phyloP scores from a whole-genome alignment of 1,139 yeast genomes.

The Nakaseomyces delphensis region DNA sequence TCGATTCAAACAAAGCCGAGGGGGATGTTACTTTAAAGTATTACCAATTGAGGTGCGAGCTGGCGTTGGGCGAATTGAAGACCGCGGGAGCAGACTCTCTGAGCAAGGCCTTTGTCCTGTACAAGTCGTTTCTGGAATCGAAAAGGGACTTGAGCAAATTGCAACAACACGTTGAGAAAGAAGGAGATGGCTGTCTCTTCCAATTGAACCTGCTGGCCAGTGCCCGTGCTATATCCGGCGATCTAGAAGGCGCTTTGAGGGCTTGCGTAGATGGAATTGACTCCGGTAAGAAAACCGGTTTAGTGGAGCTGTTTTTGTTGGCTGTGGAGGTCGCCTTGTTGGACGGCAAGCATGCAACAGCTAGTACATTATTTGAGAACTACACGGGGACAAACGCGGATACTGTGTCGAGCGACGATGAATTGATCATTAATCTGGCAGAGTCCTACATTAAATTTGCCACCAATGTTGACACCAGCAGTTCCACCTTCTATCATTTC shows the following conservation, averaged over 20 bases:
- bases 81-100: slow-evolving; percentile 10
- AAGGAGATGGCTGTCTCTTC: slow-evolving; percentile 17
- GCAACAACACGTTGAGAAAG: slow-evolving; percentile 10
- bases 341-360: slow-evolving; percentile 21
- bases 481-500: slow-evolving; percentile 30
- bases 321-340: slow-evolving; percentile 27
- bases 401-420: slow-evolving; percentile 29
- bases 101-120: slow-evolving; percentile 18
- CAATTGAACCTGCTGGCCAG: slow-evolving; percentile 24
- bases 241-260: slow-evolving; percentile 19
- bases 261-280: slow-evolving; percentile 26
- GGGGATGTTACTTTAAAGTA: slow-evolving; percentile 24
- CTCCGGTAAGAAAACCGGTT: slow-evolving; percentile 19
- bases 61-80: slow-evolving; percentile 16
- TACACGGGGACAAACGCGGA: slow-evolving; percentile 24
- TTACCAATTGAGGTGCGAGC: slow-evolving; percentile 24
- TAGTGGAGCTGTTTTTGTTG: slow-evolving; percentile 26
- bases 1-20: slow-evolving; percentile 15
- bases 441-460: slow-evolving; percentile 30
- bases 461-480: slow-evolving; percentile 24
- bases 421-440: slow-evolving; percentile 27
- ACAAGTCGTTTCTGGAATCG: slow-evolving; percentile 16
- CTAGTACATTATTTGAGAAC: slow-evolving; percentile 24
- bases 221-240: slow-evolving; percentile 24
- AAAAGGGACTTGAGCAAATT: slow-evolving; percentile 15